Conservation (phyloP, 176 grass and related monocot species). For the Carex myosuroides region DNA sequence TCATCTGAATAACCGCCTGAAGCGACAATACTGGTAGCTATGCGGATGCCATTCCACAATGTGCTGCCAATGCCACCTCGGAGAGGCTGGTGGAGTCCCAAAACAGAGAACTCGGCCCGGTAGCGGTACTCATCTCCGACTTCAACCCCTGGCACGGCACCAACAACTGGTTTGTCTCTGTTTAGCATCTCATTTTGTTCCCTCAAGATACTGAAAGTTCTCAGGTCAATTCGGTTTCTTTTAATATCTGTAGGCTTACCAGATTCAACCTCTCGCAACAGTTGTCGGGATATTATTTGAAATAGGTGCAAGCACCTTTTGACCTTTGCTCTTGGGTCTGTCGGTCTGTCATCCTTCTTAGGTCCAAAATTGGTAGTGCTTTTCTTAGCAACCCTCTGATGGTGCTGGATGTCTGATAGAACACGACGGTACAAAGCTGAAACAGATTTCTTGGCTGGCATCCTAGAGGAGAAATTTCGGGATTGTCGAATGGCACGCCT, state of each 20-base stretch:
- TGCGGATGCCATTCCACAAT: neutral
- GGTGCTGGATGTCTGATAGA: neutral
- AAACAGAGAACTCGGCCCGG: conserved; percentile 5
- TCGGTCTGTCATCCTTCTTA: neutral
- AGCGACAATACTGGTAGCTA: conserved; percentile 8
- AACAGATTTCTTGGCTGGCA: neutral
- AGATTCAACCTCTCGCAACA: conserved; percentile 3
- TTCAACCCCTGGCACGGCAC: conserved; percentile 8
- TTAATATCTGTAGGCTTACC: neutral
- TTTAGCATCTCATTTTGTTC: conserved; percentile 4
- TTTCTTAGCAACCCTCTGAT: conserved; percentile 1
- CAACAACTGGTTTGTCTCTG: neutral
- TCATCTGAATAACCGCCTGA: conserved; percentile 15
- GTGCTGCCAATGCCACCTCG: neutral
- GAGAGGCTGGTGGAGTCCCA: conserved; percentile 10
- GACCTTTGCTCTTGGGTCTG: conserved; percentile 10
- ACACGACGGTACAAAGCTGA: neutral
- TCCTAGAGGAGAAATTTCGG: neutral
- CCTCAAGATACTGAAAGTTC: neutral
- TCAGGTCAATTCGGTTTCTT: conserved; percentile 15
- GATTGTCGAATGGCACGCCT: no score
- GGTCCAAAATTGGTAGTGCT: conserved; percentile 1
- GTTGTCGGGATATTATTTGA: neutral
- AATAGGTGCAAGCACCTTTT: conserved; percentile 3
- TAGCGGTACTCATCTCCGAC: conserved; percentile 22